These are phyloP conservation scores for Isochrysis galbana DNA, from an alignment of 78 protist species.

Conservation along the genomic window DNA sequence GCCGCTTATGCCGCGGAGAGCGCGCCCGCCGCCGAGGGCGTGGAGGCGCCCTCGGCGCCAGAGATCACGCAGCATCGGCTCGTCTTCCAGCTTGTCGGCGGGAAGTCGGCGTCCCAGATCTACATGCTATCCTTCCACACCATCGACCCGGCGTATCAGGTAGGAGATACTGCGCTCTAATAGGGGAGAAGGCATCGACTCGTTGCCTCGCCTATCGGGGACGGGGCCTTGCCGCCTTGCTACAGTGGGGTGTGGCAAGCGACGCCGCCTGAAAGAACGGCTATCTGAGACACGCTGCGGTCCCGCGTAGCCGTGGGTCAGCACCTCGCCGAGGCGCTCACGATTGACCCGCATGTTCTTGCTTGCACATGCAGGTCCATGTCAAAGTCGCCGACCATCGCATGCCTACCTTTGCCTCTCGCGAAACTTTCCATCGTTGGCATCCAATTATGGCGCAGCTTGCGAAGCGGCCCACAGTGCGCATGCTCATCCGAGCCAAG, in stretches of 20 bases:
- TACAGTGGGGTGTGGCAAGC: too few relatives aligned
- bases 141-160: not conserved
- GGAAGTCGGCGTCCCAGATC: not conserved
- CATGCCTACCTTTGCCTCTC: not conserved
- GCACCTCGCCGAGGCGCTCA: too few relatives aligned
- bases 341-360: too few relatives aligned
- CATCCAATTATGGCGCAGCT: not conserved
- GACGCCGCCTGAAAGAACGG: too few relatives aligned
- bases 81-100: not conserved
- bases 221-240: too few relatives aligned
- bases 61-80: not conserved
- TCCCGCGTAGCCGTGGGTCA: too few relatives aligned
- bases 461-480: not conserved
- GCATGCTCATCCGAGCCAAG: not conserved
- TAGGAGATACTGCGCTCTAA: not conserved
- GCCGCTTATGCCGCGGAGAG: not conserved
- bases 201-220: too few relatives aligned
- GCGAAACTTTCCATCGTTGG: not conserved
- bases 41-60: not conserved
- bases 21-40: not conserved
- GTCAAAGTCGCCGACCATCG: not conserved
- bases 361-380: too few relatives aligned
- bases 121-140: conserved; percentile 19
- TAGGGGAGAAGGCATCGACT: too few relatives aligned
- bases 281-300: too few relatives aligned